Evolutionary conservation across 1,284 basidiomycete species (phyloP).

Genomic region (Ustilago crameri): DNA sequence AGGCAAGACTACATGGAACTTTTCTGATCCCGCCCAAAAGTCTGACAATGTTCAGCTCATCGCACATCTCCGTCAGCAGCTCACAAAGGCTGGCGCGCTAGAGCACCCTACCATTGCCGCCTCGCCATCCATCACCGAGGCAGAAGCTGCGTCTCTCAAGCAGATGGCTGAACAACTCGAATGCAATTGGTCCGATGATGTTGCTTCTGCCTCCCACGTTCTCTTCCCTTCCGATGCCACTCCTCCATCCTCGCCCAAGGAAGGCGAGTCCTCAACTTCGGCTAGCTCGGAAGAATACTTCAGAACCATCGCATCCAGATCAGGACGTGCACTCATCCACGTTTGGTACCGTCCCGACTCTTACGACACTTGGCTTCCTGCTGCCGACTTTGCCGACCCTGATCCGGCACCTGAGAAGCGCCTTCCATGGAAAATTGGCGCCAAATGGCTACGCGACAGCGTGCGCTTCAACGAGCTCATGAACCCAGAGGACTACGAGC

Average conservation of each 20-base stretch:
- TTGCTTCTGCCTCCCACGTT: constrained; percentile 55
- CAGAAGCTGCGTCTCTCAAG: constrained; percentile 55
- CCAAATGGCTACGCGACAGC: constrained; percentile 64
- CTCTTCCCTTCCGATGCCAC: constrained; percentile 54
- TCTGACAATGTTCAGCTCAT: constrained; percentile 55
- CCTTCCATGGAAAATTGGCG: constrained; percentile 55
- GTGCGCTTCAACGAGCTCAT: constrained; percentile 66
- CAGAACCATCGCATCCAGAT: constrained; percentile 62
- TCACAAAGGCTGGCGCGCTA: constrained; percentile 46
- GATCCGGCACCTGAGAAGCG: constrained; percentile 64
- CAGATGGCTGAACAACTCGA: constrained; percentile 54
- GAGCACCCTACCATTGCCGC: constrained; percentile 47
- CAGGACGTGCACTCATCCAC: constrained; percentile 64
- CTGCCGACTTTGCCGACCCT: constrained; percentile 64
- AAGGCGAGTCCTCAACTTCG: constrained; percentile 23
- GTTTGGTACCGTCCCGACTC: constrained; percentile 68
- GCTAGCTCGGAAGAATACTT: constrained; percentile 59
- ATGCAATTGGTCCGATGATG: constrained; percentile 59
- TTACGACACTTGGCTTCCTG: constrained; percentile 68
- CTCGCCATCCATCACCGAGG: constrained; percentile 55
- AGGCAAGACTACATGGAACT: constrained; percentile 46
- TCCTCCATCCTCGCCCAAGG: constrained; percentile 48
- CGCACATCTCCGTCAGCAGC: constrained; percentile 47
- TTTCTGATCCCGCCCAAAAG: constrained; percentile 45
- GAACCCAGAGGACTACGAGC: constrained; percentile 68